Percentiles rank a stretch among this genome's conserved stretches.
Evolutionary conservation across 805 yeast genomes (phyloP).

Genomic region (Priceomyces carsonii): DNA sequence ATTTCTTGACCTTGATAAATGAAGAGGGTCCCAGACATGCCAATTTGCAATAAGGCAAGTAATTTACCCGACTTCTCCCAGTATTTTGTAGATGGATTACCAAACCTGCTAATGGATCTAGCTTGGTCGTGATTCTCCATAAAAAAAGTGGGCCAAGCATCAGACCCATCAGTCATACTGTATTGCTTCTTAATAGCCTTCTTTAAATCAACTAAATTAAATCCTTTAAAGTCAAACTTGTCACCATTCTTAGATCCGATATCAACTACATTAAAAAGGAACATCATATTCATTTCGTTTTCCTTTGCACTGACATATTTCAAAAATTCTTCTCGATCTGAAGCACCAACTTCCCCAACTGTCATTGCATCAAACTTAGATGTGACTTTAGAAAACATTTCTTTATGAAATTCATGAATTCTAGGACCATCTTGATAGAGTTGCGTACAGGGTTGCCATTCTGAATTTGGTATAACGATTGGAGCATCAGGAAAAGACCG

Average conservation of each 20-base stretch:
- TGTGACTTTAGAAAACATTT: slow-evolving; percentile 44
- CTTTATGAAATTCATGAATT: slow-evolving; percentile 59
- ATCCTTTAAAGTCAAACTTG: slow-evolving; percentile 35
- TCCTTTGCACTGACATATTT: slow-evolving; percentile 43
- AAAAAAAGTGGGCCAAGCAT: slow-evolving; percentile 58
- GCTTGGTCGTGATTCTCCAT: slow-evolving; percentile 64
- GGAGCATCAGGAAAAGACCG: slow-evolving; percentile 51
- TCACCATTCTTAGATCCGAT: slow-evolving; percentile 39
- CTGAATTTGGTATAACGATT: slow-evolving; percentile 37
- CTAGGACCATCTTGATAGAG: slow-evolving; percentile 50
- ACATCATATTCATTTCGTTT: slow-evolving; percentile 39
- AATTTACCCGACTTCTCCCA: slow-evolving; percentile 48
- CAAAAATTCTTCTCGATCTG: slow-evolving; percentile 41
- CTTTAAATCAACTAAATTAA: slow-evolving; percentile 40
- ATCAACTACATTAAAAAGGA: slow-evolving; percentile 32
- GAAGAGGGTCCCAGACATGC: slow-evolving; percentile 56
- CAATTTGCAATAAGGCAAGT: slow-evolving; percentile 43
- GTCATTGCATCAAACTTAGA: slow-evolving; percentile 53
- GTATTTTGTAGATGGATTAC: slow-evolving; percentile 37
- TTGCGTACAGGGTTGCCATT: slow-evolving; percentile 39
- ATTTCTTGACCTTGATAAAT: slow-evolving; percentile 65
- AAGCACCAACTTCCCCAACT: slow-evolving; percentile 56
- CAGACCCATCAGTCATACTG: slow-evolving; percentile 46
- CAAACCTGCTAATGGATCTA: slow-evolving; percentile 53
- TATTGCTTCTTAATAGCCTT: slow-evolving; percentile 35